Evolutionary conservation across 2,329 filamentous ascomycete species (phyloP).

Genomic region (Fusarium decemcellulare): DNA sequence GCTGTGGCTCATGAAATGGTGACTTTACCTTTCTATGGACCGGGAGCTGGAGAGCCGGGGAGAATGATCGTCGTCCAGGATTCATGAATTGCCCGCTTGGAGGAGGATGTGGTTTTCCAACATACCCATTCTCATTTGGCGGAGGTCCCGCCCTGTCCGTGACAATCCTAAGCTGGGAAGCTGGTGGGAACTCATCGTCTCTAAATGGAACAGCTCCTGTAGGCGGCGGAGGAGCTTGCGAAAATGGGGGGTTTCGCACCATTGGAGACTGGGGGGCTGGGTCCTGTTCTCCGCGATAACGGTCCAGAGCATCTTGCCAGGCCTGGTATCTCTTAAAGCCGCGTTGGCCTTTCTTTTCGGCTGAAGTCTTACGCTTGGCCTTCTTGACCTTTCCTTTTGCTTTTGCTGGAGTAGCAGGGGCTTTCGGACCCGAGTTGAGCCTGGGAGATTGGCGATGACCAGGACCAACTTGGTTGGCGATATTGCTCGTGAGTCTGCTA

Average conservation of each 20-base stretch:
- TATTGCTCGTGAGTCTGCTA: slow-evolving; percentile 24
- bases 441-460: slow-evolving; percentile 38
- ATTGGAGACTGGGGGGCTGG: slow-evolving; percentile 27
- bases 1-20: slow-evolving; percentile 36
- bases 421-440: slow-evolving; percentile 22
- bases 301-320: slow-evolving; percentile 57
- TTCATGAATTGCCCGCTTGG: slow-evolving; percentile 35
- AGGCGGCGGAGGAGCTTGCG: slow-evolving; percentile 26
- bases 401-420: slow-evolving; percentile 33
- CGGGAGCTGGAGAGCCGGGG: slow-evolving; percentile 30
- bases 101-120: slow-evolving; percentile 40
- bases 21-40: slow-evolving; percentile 48
- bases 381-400: slow-evolving; percentile 44
- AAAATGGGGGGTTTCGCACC: slow-evolving; percentile 18
- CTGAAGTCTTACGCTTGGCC: slow-evolving; percentile 46
- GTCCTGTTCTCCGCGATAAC: slow-evolving; percentile 36
- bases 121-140: slow-evolving; percentile 48
- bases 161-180: slow-evolving; percentile 38
- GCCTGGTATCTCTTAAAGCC: slow-evolving; percentile 64
- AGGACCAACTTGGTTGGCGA: slow-evolving; percentile 28
- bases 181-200: slow-evolving; percentile 33
- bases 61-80: slow-evolving; percentile 34
- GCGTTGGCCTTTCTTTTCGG: slow-evolving; percentile 56
- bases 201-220: slow-evolving; percentile 16
- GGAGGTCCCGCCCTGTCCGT: slow-evolving; percentile 38